Percentiles rank a stretch among this genome's conserved stretches.
phyloP scores from a whole-genome alignment of 163 green algal species.

The Chlorella variabilis region DNA sequence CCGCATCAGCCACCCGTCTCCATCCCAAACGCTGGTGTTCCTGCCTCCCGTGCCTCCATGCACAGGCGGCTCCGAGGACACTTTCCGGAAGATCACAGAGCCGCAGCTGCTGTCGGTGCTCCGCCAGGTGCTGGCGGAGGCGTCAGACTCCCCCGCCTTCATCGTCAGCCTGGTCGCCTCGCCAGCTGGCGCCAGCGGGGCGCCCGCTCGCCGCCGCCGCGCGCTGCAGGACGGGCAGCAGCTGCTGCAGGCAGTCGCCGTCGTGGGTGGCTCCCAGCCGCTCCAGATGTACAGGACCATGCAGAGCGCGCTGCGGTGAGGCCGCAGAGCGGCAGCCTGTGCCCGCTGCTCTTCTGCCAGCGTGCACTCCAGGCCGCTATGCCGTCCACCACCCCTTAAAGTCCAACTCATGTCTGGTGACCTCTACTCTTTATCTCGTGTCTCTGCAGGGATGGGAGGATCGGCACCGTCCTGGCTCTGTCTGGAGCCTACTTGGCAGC shows the following conservation, averaged over 20 bases:
- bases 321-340: too few species aligned
- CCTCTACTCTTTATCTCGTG: too few species aligned
- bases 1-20: too few species aligned
- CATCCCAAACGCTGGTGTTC: too few species aligned
- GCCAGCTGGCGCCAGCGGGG: not conserved
- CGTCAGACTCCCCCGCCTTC: not conserved
- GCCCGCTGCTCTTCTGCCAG: too few species aligned
- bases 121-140: not conserved
- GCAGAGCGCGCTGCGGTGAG: not conserved
- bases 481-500: conserved; percentile 12
- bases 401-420: too few species aligned
- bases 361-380: too few species aligned
- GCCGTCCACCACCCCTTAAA: too few species aligned
- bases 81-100: not conserved
- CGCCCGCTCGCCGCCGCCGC: too few species aligned
- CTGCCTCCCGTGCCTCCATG: not conserved
- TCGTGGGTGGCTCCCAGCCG: not conserved
- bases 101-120: not conserved
- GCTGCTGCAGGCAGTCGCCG: not conserved
- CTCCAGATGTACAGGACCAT: not conserved
- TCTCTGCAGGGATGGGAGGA: not conserved
- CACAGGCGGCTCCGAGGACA: not conserved
- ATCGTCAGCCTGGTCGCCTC: not conserved
- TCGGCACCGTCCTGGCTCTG: conserved; percentile 16
- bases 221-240: not conserved